Percentiles rank a stretch among this genome's conserved stretches.
These are phyloP conservation scores for Gossypium bickii DNA, from an alignment of 345 rosid genomes.

Conservation along the genomic window DNA sequence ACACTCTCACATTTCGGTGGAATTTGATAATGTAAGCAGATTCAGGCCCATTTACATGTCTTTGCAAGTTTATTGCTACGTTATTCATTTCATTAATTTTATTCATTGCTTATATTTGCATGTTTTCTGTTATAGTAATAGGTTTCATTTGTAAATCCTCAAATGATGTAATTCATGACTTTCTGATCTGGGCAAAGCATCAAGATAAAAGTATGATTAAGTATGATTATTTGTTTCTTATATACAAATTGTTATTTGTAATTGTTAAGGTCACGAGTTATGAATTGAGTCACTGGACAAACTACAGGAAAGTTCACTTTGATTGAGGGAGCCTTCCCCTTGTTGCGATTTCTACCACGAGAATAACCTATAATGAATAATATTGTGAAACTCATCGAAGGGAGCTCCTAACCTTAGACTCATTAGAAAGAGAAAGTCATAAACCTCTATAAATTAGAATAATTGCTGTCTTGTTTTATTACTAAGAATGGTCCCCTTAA, in stretches of 20 bases:
- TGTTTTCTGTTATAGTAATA: slow-evolving; percentile 1
- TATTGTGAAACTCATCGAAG: no score
- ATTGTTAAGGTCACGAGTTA: no score
- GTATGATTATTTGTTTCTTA: not conserved
- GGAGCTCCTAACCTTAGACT: no score
- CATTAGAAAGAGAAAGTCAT: no score
- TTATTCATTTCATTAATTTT: not conserved
- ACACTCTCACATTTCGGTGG: slow-evolving; percentile 64
- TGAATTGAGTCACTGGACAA: no score
- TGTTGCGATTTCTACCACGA: no score
- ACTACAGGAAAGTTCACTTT: no score
- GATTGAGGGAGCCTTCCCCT: no score
- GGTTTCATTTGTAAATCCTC: not conserved
- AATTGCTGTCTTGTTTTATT: no score
- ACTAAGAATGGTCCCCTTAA: no score
- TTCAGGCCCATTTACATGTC: not conserved
- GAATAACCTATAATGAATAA: no score
- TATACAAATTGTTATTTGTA: not conserved
- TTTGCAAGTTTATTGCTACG: not conserved
- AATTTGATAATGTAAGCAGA: slow-evolving; percentile 62
- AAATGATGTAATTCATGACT: not conserved
- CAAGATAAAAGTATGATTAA: not conserved
- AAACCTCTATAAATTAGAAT: no score
- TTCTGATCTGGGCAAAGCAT: not conserved
- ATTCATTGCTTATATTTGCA: not conserved